phyloP scores from a whole-genome alignment of 164 flowering plant species.

The Vitis cinerea region DNA sequence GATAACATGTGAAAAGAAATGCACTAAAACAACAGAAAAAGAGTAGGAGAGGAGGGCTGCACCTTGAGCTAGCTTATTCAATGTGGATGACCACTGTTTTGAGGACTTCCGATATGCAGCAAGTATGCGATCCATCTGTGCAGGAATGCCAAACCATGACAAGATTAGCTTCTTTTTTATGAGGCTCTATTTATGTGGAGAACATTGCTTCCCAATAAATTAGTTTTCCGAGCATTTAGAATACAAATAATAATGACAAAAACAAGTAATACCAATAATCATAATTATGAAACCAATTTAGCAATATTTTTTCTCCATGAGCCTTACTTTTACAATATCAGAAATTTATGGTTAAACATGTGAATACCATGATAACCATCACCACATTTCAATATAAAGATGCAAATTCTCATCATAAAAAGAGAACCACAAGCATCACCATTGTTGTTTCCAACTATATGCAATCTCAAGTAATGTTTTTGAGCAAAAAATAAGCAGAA shows the following conservation, averaged over 20 bases:
- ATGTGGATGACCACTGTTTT: slow-evolving; percentile 91
- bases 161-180: background rate
- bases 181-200: background rate
- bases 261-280: too few relatives aligned
- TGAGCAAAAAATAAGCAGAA: background rate
- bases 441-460: background rate
- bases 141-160: slow-evolving; percentile 9
- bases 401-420: too few relatives aligned
- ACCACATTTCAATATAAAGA: too few relatives aligned
- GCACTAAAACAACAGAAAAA: background rate
- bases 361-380: too few relatives aligned
- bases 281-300: too few relatives aligned
- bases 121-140: slow-evolving; percentile 83
- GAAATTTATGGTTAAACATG: too few relatives aligned
- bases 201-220: background rate
- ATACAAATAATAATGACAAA: too few relatives aligned
- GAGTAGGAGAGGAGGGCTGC: background rate
- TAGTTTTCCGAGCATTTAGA: too few relatives aligned
- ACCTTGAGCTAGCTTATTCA: slow-evolving; percentile 96
- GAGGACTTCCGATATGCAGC: slow-evolving; percentile 84
- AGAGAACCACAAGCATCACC: too few relatives aligned
- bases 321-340: too few relatives aligned
- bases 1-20: background rate
- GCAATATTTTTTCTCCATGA: too few relatives aligned
- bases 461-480: background rate